Percentiles rank a stretch among this genome's conserved stretches.
These are phyloP conservation scores for Zopfia rhizophila DNA, from an alignment of 2,329 filamentous ascomycete genomes.

Conservation along the genomic window DNA sequence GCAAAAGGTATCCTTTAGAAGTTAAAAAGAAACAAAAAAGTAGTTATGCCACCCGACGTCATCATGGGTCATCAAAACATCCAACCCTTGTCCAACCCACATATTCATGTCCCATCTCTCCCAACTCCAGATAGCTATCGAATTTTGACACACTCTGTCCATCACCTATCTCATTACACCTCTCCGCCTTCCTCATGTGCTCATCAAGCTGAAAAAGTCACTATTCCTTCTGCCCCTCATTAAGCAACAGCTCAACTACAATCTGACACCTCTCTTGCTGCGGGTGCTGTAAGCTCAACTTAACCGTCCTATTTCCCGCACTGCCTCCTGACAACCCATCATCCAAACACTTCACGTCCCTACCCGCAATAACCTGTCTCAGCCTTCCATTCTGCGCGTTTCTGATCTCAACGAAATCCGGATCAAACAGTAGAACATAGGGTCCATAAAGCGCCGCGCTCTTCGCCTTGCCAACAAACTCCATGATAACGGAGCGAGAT, in stretches of 20 bases:
- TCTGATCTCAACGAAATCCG: constrained; percentile 95
- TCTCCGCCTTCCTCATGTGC: not conserved
- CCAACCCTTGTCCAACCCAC: not conserved
- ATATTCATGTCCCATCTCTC: not conserved
- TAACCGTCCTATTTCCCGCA: constrained; percentile 75
- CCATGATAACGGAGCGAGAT: constrained; percentile 93
- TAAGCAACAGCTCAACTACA: constrained; percentile 90
- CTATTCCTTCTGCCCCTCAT: constrained; percentile 78
- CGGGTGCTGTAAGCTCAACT: constrained; percentile 95
- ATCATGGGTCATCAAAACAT: constrained; percentile 6
- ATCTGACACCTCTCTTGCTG: constrained; percentile 86
- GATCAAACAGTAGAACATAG: constrained; percentile 92
- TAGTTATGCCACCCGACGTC: not conserved
- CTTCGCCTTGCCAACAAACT: constrained; percentile 94
- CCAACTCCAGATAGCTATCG: not conserved
- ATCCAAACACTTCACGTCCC: constrained; percentile 90
- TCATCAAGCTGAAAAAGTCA: too few species aligned
- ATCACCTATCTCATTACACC: too few species aligned
- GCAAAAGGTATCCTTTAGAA: constrained; percentile 18
- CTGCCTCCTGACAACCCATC: constrained; percentile 62
- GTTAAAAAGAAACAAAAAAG: constrained; percentile 5
- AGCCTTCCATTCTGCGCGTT: constrained; percentile 96
- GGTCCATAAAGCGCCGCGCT: constrained; percentile 89
- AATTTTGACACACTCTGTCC: constrained; percentile 5
- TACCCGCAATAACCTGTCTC: constrained; percentile 91